Percentiles rank a stretch among this genome's conserved stretches.
Evolutionary conservation across 805 yeast species (phyloP).

Genomic region (Saccharomycopsis schoenii): DNA sequence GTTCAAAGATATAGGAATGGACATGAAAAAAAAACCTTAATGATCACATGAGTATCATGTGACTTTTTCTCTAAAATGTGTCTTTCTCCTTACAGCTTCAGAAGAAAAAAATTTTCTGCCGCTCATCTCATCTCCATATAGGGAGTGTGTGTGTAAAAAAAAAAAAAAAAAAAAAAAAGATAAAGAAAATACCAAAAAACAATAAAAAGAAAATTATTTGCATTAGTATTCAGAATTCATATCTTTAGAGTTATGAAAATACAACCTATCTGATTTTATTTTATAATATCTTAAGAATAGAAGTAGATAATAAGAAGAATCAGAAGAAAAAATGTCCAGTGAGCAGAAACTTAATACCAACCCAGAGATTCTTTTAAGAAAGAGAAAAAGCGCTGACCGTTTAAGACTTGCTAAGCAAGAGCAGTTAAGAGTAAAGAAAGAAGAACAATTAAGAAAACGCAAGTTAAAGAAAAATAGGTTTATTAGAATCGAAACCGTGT

Average conservation of each 20-base stretch:
- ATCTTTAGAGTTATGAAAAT: no score
- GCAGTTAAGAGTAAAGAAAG: slow-evolving; percentile 41
- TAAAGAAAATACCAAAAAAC: neutral
- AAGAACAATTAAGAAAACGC: slow-evolving; percentile 35
- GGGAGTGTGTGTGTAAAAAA: no score
- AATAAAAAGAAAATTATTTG: neutral
- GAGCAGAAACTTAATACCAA: slow-evolving; percentile 46
- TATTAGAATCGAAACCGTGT: slow-evolving; percentile 65
- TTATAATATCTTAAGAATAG: no score
- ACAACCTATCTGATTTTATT: no score
- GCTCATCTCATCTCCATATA: neutral
- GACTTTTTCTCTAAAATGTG: neutral
- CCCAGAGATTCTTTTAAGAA: slow-evolving; percentile 68
- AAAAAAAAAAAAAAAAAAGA: neutral
- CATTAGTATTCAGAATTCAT: neutral
- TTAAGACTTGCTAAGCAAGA: slow-evolving; percentile 67
- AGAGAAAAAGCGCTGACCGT: slow-evolving; percentile 71
- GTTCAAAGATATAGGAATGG: no score
- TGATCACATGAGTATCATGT: neutral
- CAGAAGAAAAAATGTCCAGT: slow-evolving; percentile 6
- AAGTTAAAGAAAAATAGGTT: slow-evolving; percentile 42
- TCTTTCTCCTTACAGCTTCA: neutral
- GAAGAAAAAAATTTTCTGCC: neutral
- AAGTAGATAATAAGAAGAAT: no score
- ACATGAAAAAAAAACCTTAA: no score